A percentile compares a stretch with the other conserved stretches of the same genome.
Conservation (phyloP, 331 rosid species). For the Stylosanthes scabra region DNA sequence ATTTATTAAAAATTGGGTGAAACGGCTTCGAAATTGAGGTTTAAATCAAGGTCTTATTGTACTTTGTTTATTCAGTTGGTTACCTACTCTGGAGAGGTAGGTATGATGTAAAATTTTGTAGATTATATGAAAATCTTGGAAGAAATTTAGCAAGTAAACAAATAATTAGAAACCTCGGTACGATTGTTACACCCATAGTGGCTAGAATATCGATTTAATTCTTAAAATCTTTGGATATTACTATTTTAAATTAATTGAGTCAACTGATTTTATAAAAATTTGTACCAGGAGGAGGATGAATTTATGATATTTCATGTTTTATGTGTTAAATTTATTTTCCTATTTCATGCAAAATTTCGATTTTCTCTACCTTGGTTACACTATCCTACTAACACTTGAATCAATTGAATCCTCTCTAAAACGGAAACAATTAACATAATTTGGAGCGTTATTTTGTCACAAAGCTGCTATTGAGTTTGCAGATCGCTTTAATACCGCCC, state of each 20-base stretch:
- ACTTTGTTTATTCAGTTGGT: too few relatives aligned
- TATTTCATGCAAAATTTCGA: too few relatives aligned
- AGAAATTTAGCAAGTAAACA: constrained; percentile 7
- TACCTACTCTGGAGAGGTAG: not conserved
- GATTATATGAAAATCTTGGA: not conserved
- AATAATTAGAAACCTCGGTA: not conserved
- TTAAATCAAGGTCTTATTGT: not conserved
- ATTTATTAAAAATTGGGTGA: not conserved
- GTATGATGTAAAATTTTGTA: not conserved
- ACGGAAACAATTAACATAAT: constrained; percentile 19
- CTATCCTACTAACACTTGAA: not conserved
- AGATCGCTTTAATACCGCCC: constrained; percentile 99
- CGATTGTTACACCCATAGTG: not conserved
- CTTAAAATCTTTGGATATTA: too few relatives aligned
- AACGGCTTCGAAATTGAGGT: constrained; percentile 14
- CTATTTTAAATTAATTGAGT: too few relatives aligned
- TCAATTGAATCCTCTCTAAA: constrained; percentile 3
- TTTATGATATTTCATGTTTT: too few relatives aligned
- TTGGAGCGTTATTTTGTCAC: constrained; percentile 55
- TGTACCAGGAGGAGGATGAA: too few relatives aligned
- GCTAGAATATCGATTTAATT: too few relatives aligned
- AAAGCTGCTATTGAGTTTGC: constrained; percentile 87
- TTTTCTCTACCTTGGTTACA: too few relatives aligned
- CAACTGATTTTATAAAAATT: too few relatives aligned
- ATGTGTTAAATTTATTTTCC: too few relatives aligned